Conservation (phyloP, 2,329 filamentous ascomycete genomes). For the Microthyrium microscopicum region DNA sequence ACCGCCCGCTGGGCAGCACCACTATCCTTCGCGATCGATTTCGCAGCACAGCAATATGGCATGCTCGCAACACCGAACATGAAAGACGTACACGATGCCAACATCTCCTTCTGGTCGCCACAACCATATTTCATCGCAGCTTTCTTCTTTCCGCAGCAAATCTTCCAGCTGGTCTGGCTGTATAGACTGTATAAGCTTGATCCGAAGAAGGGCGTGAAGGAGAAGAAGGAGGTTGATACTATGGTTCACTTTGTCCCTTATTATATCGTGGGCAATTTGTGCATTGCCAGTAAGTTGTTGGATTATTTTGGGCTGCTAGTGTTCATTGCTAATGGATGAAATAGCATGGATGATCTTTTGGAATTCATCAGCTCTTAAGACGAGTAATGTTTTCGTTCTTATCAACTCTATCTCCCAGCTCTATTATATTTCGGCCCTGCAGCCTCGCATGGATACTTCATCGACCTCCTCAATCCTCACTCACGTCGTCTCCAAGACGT, state of each 20-base stretch:
- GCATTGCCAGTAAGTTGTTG: conserved; percentile 35
- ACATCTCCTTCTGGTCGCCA: conserved; percentile 42
- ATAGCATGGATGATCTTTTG: conserved; percentile 45
- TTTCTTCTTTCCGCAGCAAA: conserved; percentile 45
- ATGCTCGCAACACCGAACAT: conserved; percentile 40
- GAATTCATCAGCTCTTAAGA: conserved; percentile 35
- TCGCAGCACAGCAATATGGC: conserved; percentile 42
- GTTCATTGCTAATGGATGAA: not conserved
- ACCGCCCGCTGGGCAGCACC: conserved; percentile 39
- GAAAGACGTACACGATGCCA: conserved; percentile 41
- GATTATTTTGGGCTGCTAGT: not conserved
- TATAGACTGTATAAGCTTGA: conserved; percentile 37
- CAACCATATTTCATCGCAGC: conserved; percentile 41
- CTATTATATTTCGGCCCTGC: conserved; percentile 31
- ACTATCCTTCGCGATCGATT: conserved; percentile 37
- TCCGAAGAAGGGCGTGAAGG: conserved; percentile 26
- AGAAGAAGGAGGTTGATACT: conserved; percentile 22
- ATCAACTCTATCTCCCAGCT: conserved; percentile 40
- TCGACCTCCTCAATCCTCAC: conserved; percentile 38
- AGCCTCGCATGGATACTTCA: conserved; percentile 29
- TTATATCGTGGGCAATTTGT: conserved; percentile 40
- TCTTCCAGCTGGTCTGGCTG: conserved; percentile 41
- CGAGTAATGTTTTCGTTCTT: conserved; percentile 38
- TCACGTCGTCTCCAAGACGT: conserved; percentile 41
- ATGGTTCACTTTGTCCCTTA: conserved; percentile 34